Conservation (phyloP, 176 grass and related monocot genomes). For the Areca catechu region DNA sequence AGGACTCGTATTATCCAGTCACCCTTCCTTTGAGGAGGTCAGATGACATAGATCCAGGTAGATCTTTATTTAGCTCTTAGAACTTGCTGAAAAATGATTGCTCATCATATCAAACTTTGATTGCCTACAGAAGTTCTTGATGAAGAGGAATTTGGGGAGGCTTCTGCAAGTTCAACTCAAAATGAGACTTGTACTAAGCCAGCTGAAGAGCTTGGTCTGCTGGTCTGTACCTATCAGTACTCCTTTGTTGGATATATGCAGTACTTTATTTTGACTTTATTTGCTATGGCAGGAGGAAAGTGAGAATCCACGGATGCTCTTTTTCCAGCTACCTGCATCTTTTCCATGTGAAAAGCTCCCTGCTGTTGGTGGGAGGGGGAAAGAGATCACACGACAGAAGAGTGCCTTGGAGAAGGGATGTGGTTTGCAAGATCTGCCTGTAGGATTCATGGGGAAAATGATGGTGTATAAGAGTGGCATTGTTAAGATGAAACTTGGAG, state of each 20-base stretch:
- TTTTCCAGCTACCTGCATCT: constrained; percentile 64
- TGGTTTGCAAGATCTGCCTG: constrained; percentile 50
- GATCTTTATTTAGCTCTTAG: constrained; percentile 8
- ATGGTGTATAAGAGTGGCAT: constrained; percentile 69
- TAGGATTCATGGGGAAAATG: constrained; percentile 66
- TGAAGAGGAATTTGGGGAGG: constrained; percentile 27
- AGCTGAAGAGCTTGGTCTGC: constrained; percentile 54
- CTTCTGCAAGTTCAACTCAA: constrained; percentile 45
- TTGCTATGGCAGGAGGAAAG: constrained; percentile 26
- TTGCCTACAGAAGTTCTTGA: constrained; percentile 13
- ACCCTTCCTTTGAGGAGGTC: too few species aligned
- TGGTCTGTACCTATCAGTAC: constrained; percentile 23
- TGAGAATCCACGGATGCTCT: constrained; percentile 39
- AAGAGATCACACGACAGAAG: constrained; percentile 20
- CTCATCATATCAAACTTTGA: neutral
- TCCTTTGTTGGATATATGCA: constrained; percentile 1
- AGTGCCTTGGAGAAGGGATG: constrained; percentile 32
- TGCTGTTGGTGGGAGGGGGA: constrained; percentile 29
- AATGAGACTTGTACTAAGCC: constrained; percentile 32
- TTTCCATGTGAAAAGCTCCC: constrained; percentile 25
- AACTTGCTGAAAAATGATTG: constrained; percentile 14
- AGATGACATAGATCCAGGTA: neutral
- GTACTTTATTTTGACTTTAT: constrained; percentile 1
- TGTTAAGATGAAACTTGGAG: constrained; percentile 83
- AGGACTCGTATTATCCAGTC: neutral